These are phyloP conservation scores for Pythium volutum DNA, from an alignment of 352 stramenopile genomes.

Conservation along the genomic window DNA sequence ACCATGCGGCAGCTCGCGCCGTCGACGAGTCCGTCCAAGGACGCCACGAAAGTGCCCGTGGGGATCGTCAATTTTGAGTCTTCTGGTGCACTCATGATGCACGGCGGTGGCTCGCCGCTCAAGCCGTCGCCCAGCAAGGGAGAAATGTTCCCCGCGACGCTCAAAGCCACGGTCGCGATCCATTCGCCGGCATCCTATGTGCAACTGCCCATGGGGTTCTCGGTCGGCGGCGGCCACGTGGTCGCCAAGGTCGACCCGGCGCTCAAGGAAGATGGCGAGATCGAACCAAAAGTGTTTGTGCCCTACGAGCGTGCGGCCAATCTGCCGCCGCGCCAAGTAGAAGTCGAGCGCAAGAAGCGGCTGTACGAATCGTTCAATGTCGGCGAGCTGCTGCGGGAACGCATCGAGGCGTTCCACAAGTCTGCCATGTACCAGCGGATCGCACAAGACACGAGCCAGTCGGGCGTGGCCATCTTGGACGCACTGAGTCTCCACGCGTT, in stretches of 20 bases:
- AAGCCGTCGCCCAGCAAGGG: constrained; percentile 21
- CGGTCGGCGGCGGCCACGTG: constrained; percentile 27
- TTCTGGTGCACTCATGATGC: constrained; percentile 13
- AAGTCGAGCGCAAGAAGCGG: constrained; percentile 48
- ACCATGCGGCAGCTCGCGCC: constrained; percentile 23
- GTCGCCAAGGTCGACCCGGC: constrained; percentile 25
- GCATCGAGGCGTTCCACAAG: constrained; percentile 30
- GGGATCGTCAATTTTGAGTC: constrained; percentile 37
- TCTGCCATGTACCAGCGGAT: constrained; percentile 33
- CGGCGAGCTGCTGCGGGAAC: constrained; percentile 29
- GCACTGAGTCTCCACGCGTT: constrained; percentile 64
- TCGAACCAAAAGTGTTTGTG: constrained; percentile 51
- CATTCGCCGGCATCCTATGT: constrained; percentile 28
- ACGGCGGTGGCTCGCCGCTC: constrained; percentile 15
- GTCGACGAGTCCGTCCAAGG: constrained; percentile 33
- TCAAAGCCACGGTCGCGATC: constrained; percentile 18
- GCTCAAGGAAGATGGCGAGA: constrained; percentile 32
- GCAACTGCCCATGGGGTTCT: constrained; percentile 26
- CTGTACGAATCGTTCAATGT: constrained; percentile 38
- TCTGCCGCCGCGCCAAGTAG: constrained; percentile 37
- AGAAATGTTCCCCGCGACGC: not conserved
- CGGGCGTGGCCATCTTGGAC: constrained; percentile 44
- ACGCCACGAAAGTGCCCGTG: constrained; percentile 23
- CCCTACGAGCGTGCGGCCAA: constrained; percentile 36
- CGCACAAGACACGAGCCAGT: constrained; percentile 30